Conservation (phyloP, 495 filamentous ascomycete genomes). For the Talaromyces proteolyticus region DNA sequence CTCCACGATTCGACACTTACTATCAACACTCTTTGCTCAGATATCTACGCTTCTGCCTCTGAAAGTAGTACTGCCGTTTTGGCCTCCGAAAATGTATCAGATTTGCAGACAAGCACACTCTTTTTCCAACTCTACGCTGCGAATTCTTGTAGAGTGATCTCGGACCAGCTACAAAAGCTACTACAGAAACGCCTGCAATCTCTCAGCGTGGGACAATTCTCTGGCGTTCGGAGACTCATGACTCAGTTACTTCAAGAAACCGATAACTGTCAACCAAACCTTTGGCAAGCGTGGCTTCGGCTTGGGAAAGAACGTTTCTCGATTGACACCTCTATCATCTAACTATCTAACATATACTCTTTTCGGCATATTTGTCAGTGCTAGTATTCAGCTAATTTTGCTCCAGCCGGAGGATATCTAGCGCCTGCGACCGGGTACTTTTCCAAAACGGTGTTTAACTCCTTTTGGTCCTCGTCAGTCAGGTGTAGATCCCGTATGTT, state of each 20-base stretch:
- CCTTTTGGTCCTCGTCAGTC: constrained; percentile 39
- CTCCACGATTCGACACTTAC: neutral
- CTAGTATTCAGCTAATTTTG: constrained; percentile 2
- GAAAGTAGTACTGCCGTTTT: neutral
- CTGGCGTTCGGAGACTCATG: neutral
- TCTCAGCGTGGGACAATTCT: neutral
- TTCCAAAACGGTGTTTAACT: constrained; percentile 31
- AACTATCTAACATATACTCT: neutral
- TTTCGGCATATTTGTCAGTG: neutral
- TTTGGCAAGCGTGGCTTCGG: constrained; percentile 3
- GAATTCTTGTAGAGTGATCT: neutral
- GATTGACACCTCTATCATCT: neutral
- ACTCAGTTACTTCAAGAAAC: neutral
- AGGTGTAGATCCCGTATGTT: constrained; percentile 41
- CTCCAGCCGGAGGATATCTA: constrained; percentile 1
- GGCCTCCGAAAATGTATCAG: neutral
- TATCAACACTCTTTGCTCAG: neutral
- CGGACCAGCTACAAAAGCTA: neutral
- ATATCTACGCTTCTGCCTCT: neutral
- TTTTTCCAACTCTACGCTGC: constrained; percentile 4
- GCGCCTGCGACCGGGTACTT: constrained; percentile 2
- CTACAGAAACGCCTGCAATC: neutral
- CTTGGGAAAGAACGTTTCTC: constrained; percentile 1
- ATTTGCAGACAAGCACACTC: neutral
- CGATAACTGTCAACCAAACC: neutral